Percentiles rank a stretch among this genome's conserved stretches.
Evolutionary conservation across 805 yeast species (phyloP).

Genomic region (Metschnikowia arizonensis): DNA sequence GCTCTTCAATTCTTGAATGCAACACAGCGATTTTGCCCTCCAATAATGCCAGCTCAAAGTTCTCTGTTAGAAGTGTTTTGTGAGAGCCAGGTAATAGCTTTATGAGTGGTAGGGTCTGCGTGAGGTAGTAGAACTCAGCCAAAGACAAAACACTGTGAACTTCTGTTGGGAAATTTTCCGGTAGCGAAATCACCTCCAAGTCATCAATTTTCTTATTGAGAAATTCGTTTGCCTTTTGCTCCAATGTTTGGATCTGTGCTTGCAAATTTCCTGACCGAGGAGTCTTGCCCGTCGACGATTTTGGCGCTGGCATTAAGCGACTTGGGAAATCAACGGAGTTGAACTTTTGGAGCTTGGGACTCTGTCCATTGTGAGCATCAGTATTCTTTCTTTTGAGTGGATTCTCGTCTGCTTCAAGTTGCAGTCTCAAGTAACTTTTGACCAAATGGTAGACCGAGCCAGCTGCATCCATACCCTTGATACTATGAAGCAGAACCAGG

Average conservation of each 20-base stretch:
- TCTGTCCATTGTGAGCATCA: background rate
- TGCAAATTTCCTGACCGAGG: slow-evolving; percentile 11
- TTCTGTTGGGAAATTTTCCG: slow-evolving; percentile 40
- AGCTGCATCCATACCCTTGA: slow-evolving; percentile 1
- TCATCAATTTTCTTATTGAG: slow-evolving; percentile 26
- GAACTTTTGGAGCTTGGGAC: slow-evolving; percentile 8
- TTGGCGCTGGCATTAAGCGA: slow-evolving; percentile 7
- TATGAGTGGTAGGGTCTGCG: slow-evolving; percentile 82
- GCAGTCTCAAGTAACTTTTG: background rate
- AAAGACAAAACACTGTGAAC: slow-evolving; percentile 51
- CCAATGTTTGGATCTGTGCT: slow-evolving; percentile 21
- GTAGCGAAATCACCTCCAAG: slow-evolving; percentile 36
- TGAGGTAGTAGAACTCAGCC: slow-evolving; percentile 80
- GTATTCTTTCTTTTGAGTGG: slow-evolving; percentile 2
- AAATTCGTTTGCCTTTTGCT: slow-evolving; percentile 22
- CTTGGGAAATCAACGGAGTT: slow-evolving; percentile 9
- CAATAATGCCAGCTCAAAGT: slow-evolving; percentile 76
- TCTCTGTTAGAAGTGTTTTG: slow-evolving; percentile 78
- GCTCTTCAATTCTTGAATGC: slow-evolving; percentile 86
- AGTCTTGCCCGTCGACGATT: background rate
- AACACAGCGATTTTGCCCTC: slow-evolving; percentile 91
- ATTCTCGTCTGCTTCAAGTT: slow-evolving; percentile 1
- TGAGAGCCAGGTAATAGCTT: slow-evolving; percentile 81
- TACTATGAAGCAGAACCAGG: slow-evolving; percentile 9
- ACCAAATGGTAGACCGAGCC: slow-evolving; percentile 4